Base-by-base conservation (phyloP, 2,329 filamentous ascomycete species). In the Phaeoacremonium minimum region DNA sequence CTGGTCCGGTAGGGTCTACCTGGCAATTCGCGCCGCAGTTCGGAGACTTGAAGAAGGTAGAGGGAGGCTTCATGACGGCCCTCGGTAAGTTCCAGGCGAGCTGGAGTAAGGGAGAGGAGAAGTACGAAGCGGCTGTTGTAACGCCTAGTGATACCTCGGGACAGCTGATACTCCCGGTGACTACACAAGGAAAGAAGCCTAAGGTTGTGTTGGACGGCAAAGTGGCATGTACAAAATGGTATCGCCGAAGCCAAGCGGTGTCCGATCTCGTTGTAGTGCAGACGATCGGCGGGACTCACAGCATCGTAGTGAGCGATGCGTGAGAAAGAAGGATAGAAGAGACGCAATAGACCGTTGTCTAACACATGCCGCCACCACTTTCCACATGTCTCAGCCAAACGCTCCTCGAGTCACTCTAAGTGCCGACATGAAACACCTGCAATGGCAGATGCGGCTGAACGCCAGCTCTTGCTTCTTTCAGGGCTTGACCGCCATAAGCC, bases 11-110 rank as follows among this genome's bases (percentile, higher is more conserved):
- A 8, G 64, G 64, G 1, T 51, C 48, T 18, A 47, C 46, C 11
- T 68, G 63, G 60, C 40, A 40, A 16, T 52, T 68, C 13, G 56
- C 53, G 30, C 65, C 65, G 12, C 61, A 64, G 40, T 55, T 61
- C 30, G 63, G 61, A 0, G 60, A 66, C 37, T 46, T 69, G 16
- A 52, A 44, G 2, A 45, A 51, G 41, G 61, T 56, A 2, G 56
- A 67, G 42, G 65, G 55, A 3, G 65, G 66, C 0, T 68, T 67
- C 35, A 52, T 53, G 4, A 66, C 63, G 1, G 49, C 46, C 9
- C 38, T 64, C 15, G 65, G 66, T 1, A 57, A 56, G 30, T 67
- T 61, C 42, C 51, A 43, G 1, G 58, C 58, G 1, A 49, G 43
- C 12, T 67, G 56, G 55, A 30, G 33, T 14, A 35, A 34, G 13